phyloP scores from a whole-genome alignment of 2,329 filamentous ascomycete species.

The Akanthomyces lecanii region DNA sequence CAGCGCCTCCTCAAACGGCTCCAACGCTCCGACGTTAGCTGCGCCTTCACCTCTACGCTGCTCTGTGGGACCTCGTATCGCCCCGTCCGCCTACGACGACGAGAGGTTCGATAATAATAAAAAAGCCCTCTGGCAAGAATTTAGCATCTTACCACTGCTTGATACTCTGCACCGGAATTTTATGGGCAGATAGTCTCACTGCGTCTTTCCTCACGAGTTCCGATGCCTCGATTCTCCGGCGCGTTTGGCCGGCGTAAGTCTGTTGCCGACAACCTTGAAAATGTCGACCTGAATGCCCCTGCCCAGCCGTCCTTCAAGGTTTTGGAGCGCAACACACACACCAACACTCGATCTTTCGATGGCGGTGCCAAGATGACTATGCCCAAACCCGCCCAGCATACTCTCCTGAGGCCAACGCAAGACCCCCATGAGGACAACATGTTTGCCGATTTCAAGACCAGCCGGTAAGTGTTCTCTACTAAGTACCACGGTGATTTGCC shows the following conservation, averaged over 20 bases:
- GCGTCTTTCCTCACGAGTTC: slow-evolving; percentile 27
- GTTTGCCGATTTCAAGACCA: slow-evolving; percentile 52
- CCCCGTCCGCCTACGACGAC: slow-evolving; percentile 7
- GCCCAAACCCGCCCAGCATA: slow-evolving; percentile 31
- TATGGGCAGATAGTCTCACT: slow-evolving; percentile 12
- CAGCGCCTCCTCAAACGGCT: slow-evolving; percentile 7
- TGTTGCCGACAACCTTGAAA: slow-evolving; percentile 51
- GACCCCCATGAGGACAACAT: slow-evolving; percentile 51
- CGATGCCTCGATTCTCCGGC: slow-evolving; percentile 61
- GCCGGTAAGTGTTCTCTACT: slow-evolving; percentile 44
- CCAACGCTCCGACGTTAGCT: slow-evolving; percentile 12
- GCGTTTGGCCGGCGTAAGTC: slow-evolving; percentile 58
- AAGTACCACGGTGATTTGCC: slow-evolving; percentile 15
- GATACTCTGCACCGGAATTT: neutral
- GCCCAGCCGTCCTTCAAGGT: slow-evolving; percentile 55
- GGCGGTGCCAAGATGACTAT: slow-evolving; percentile 42
- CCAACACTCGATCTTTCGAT: slow-evolving; percentile 46
- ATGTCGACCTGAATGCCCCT: slow-evolving; percentile 41
- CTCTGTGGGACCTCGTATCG: slow-evolving; percentile 18
- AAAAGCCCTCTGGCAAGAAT: neutral
- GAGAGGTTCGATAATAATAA: neutral
- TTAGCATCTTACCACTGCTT: neutral
- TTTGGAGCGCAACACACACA: slow-evolving; percentile 48
- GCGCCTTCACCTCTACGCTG: slow-evolving; percentile 4
- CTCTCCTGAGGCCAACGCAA: slow-evolving; percentile 34